These are phyloP conservation scores for Colletotrichum sublineola DNA, from an alignment of 2,329 filamentous ascomycete genomes.

Conservation along the genomic window DNA sequence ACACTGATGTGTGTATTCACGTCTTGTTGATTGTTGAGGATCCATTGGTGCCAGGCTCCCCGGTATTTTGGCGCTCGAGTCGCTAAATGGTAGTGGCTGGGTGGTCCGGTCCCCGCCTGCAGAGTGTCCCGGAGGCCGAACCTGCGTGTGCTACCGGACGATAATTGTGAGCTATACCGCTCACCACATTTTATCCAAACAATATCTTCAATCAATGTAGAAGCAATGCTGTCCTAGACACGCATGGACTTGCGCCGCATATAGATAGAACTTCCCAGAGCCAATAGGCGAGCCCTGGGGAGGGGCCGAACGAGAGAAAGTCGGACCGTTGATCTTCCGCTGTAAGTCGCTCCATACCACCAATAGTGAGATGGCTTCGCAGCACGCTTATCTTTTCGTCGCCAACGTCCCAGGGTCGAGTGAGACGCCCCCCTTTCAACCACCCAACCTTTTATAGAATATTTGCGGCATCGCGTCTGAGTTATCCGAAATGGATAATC, in stretches of 20 bases:
- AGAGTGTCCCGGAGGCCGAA: neutral
- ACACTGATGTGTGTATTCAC: neutral
- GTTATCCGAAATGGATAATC: conserved; percentile 56
- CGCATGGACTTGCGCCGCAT: neutral
- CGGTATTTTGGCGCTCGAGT: neutral
- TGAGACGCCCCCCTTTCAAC: neutral
- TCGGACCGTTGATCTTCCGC: conserved; percentile 41
- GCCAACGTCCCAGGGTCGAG: too few relatives aligned
- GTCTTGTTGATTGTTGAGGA: neutral
- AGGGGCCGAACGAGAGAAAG: conserved; percentile 11
- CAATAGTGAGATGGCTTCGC: conserved; percentile 12
- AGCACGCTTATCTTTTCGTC: conserved; percentile 1
- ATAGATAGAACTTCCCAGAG: neutral
- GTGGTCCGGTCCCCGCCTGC: neutral
- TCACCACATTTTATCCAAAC: neutral
- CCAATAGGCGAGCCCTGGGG: neutral
- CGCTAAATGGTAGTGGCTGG: neutral
- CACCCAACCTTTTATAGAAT: neutral
- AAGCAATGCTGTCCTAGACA: neutral
- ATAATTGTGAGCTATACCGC: neutral
- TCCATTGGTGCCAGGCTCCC: neutral
- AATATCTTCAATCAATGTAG: neutral
- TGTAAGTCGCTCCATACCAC: conserved; percentile 26
- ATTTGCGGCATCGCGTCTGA: neutral
- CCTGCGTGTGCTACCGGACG: neutral